Evolutionary conservation across 2,329 filamentous ascomycete species (phyloP), one percentile per base, ranked within the genome.

Genomic region (Zalaria obscura): DNA sequence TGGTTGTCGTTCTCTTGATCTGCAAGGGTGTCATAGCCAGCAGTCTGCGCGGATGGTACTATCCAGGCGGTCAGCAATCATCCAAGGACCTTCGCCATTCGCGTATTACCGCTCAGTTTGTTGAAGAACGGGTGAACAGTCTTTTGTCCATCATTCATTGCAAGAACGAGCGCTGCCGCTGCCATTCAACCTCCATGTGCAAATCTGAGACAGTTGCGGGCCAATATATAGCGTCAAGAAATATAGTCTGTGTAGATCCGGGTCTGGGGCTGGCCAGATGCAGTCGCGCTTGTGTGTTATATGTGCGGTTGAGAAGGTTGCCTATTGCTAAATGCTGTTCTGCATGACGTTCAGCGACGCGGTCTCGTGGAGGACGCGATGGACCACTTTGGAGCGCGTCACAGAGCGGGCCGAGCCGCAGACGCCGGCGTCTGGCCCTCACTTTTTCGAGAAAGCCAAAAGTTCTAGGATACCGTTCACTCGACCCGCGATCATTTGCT

Each of bases 111-210:
- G 27, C 28, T 33, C 18, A 27, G 11, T 37, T 44, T 44, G 18
- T 25, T 28, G 35, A 47, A 45, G 38, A 47, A 47, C 5, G 45
- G 43, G 38, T 47, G 45, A 6, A 47, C 3, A 5, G 31, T 38
- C 10, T 38, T 39, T 32, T 44, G 40, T 9, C 27, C 42, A 45
- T 45, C 25, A 38, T 32, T 40, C 45, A 47, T 47, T 27, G 37
- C 40, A 39, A 33, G 39, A 38, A 43, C 27, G 26, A 38, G 5
- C 5, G 36, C 25, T 11, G 36, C 26, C 7, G 36, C 36, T 38
- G 36, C 36, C 36, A 38, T 38, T 27, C 36, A 27, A 7, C 2
- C 29, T 32, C 29, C n/a, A 18, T 18, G 18, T 18, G 18, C 18
- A 18, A 18, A 2, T 18, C 18, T 18, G 18, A 18, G 2, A 18